Percentiles rank a stretch among this genome's conserved stretches.
phyloP scores from a whole-genome alignment of 1,284 basidiomycete species.

The Malassezia vespertilionis region DNA sequence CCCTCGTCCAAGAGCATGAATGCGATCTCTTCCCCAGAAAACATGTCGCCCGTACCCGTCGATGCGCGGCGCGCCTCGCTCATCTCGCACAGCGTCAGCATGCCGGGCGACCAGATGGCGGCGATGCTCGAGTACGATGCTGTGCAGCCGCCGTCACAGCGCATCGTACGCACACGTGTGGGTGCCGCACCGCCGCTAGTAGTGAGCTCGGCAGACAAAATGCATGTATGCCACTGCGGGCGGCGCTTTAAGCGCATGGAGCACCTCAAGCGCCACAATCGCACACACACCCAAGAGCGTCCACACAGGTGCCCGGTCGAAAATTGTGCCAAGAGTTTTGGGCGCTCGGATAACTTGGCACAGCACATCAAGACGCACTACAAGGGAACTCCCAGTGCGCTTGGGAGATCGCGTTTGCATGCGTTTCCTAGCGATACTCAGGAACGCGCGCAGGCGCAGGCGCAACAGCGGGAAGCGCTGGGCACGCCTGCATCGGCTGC shows the following conservation, averaged over 20 bases:
- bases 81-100: conserved; percentile 12
- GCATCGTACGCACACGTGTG: conserved; percentile 19
- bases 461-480: conserved; percentile 35
- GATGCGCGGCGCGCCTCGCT: conserved; percentile 1
- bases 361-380: conserved; percentile 47
- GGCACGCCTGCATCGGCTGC: conserved; percentile 28
- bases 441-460: conserved; percentile 2
- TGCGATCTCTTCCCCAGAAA: conserved; percentile 22
- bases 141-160: conserved; percentile 21
- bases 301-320: conserved; percentile 42
- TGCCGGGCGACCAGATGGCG: conserved; percentile 16
- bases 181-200: conserved; percentile 39
- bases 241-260: conserved; percentile 46
- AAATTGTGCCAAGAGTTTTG: conserved; percentile 43
- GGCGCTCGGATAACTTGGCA: conserved; percentile 42
- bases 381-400: conserved; percentile 28
- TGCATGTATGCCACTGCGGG: conserved; percentile 44
- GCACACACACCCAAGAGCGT: conserved; percentile 44
- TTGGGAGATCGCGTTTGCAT: conserved; percentile 21
- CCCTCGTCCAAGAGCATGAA: conserved; percentile 31
- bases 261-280: conserved; percentile 46
- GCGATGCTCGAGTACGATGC: conserved; percentile 20
- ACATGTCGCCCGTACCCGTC: conserved; percentile 16
- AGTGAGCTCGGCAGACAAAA: conserved; percentile 43
- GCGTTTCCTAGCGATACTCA: neutral